These are phyloP conservation scores for Aegilops longissima DNA, from an alignment of 176 grass and related monocot species.

Conservation along the genomic window DNA sequence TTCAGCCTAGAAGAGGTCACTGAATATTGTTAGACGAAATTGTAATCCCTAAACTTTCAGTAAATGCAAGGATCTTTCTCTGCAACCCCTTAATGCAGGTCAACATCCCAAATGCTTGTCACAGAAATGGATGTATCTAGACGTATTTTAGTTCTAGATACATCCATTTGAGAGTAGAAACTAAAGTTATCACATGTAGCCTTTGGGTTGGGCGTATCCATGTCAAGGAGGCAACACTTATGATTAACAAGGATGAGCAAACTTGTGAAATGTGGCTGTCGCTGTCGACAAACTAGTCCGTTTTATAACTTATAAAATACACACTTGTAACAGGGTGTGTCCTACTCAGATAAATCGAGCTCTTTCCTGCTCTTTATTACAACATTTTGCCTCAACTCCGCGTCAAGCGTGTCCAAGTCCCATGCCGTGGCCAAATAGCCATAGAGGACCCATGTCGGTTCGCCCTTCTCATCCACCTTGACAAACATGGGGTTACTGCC, in stretches of 20 bases:
- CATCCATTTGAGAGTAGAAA: too few relatives aligned
- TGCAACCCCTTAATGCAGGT: too few relatives aligned
- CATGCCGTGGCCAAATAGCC: conserved; percentile 79
- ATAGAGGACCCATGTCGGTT: conserved; percentile 69
- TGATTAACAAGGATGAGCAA: neutral
- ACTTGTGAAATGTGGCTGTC: neutral
- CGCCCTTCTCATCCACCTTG: conserved; percentile 56
- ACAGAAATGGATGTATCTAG: too few relatives aligned
- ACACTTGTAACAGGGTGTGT: neutral
- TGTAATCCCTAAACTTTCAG: too few relatives aligned
- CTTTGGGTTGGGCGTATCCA: neutral
- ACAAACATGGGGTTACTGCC: conserved; percentile 52
- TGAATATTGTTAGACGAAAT: too few relatives aligned
- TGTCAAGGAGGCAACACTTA: neutral
- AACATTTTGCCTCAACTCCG: conserved; percentile 51
- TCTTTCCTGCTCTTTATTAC: conserved; percentile 84
- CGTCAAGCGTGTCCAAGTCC: conserved; percentile 68
- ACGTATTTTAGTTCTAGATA: too few relatives aligned
- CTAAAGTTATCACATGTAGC: too few relatives aligned
- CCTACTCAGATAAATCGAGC: conserved; percentile 56
- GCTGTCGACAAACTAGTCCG: neutral
- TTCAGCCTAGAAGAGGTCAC: too few relatives aligned
- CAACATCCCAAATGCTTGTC: too few relatives aligned
- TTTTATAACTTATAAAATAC: conserved; percentile 16
- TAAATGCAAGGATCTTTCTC: too few relatives aligned